A percentile compares a stretch with the other conserved stretches of the same genome.
These are phyloP conservation scores for Coffea canephora DNA, from an alignment of 257 asterid species.

Conservation along the genomic window DNA sequence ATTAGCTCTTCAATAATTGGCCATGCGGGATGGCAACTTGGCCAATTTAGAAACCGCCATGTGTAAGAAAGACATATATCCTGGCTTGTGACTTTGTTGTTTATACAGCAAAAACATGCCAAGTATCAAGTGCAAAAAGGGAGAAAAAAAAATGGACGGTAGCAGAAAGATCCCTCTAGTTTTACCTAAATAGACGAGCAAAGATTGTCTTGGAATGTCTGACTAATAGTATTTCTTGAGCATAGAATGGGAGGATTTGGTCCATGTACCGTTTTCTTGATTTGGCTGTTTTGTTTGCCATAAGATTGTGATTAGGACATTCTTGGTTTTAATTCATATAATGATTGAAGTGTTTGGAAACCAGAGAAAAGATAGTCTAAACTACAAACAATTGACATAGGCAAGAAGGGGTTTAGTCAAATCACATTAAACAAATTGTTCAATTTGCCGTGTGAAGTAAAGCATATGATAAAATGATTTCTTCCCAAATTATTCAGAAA, in stretches of 20 bases:
- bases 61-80: neutral
- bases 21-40: neutral
- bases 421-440: neutral
- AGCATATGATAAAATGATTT: neutral
- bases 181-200: no score
- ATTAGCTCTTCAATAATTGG: neutral
- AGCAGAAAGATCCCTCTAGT: no score
- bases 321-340: neutral
- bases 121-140: no score
- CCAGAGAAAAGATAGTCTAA: neutral
- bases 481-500: neutral
- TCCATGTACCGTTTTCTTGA: neutral
- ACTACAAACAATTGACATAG: neutral
- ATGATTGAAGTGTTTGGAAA: neutral
- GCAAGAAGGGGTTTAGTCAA: neutral
- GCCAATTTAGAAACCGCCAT: neutral
- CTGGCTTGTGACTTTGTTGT: no score
- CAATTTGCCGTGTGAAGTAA: neutral
- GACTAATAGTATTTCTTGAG: no score
- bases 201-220: no score
- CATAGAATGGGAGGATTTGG: neutral
- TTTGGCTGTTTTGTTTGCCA: no score
- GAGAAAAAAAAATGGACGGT: no score
- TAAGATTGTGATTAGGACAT: neutral
- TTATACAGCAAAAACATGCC: neutral